These are phyloP conservation scores for Hylodesmum podocarpum DNA, from an alignment of 306 rosid species.

Conservation along the genomic window DNA sequence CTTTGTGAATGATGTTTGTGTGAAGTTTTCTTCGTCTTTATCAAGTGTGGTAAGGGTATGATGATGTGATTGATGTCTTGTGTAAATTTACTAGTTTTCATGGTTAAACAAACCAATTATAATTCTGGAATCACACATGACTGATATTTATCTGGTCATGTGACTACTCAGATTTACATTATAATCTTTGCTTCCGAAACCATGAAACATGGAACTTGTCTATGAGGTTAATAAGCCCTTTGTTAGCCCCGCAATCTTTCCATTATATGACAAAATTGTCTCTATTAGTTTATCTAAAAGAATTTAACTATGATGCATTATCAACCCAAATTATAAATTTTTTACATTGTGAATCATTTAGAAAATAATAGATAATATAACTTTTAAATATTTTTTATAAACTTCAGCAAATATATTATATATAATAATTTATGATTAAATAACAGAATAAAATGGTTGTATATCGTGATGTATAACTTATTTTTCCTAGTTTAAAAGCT, in stretches of 20 bases:
- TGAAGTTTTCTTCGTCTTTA: slow-evolving; percentile 33
- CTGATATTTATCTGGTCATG: slow-evolving; percentile 17
- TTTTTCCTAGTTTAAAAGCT: too few relatives aligned
- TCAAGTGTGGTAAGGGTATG: slow-evolving; percentile 27
- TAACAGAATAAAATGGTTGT: too few relatives aligned
- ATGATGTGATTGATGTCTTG: slow-evolving; percentile 48
- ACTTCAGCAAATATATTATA: too few relatives aligned
- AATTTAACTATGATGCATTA: too few relatives aligned
- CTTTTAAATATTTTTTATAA: too few relatives aligned
- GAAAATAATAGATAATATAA: too few relatives aligned
- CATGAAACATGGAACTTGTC: slow-evolving; percentile 25
- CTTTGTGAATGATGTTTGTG: slow-evolving; percentile 39
- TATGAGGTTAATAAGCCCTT: background rate
- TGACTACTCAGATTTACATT: slow-evolving; percentile 16
- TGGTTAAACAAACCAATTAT: background rate
- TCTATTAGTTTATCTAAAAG: too few relatives aligned
- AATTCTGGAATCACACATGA: slow-evolving; percentile 19
- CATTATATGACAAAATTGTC: background rate
- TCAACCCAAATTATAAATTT: too few relatives aligned
- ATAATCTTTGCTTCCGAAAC: slow-evolving; percentile 12
- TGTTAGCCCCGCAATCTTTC: background rate
- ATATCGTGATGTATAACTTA: too few relatives aligned
- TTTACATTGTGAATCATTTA: too few relatives aligned
- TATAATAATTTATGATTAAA: too few relatives aligned
- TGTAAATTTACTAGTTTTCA: slow-evolving; percentile 36